Base-by-base conservation (phyloP, 1,284 basidiomycete species). In the Golubevia sp. region DNA sequence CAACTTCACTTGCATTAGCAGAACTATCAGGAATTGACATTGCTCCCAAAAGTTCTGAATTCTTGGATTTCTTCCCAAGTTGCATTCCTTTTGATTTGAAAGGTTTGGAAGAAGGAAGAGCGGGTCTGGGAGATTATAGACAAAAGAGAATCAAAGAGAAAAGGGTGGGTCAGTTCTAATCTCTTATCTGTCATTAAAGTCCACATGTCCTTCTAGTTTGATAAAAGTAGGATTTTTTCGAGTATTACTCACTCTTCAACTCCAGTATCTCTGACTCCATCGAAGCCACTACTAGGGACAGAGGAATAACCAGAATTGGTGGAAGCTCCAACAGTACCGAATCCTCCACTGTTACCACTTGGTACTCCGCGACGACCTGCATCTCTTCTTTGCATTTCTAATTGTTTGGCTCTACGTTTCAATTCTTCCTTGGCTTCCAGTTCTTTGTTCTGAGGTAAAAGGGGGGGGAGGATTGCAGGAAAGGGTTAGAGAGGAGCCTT, bases 381-480 rank as follows among this genome's bases (percentile, higher is more conserved):
- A 34, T 83, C 80, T 34, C 80, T 68, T 54, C 80, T 70, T 67
- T 83, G 80, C 71, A 80, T 75, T 58, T 83, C 80, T 57, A 83
- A 72, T 72, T 82, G 80, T 62, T 81, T 81, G 44, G 80, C 80
- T n/a, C 80, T 68, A 24, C 80, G 70, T 64, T 83, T 83, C 51
- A 83, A 76, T 68, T 83, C 80, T 63, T 83, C 80, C 62, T 83
- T 81, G 24, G 80, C 80, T 63, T 83, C 80, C 63, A 79, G 68
- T 67, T 83, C 80, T 67, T 83, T 83, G 73, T 83, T 83, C 49
- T 74, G 65, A 5, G 30, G 11, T 5, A 11, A 3, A 64, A 24
- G 15, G 44, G 18, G 5, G 27, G 4, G 8, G 26, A 49, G 25
- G 25, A 48, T 13, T 13, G 21, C 52, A 11, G 30, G 30, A 3